Conservation (phyloP, 352 stramenopile species). For the Pythium diclinum region DNA sequence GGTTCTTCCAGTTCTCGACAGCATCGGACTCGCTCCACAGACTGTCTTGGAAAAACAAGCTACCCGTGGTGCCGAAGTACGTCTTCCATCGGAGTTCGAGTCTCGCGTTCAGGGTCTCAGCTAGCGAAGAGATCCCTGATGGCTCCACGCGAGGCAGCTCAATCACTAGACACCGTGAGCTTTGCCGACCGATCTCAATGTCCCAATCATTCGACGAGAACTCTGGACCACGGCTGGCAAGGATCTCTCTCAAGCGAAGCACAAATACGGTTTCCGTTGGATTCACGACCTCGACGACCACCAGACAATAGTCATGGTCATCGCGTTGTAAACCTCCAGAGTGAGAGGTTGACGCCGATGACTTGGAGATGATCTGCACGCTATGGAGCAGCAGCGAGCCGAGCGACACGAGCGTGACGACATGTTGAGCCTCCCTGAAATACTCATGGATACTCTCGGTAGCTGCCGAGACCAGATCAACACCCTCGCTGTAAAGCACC, state of each 20-base stretch:
- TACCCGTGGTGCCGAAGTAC: conserved; percentile 27
- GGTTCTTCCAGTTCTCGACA: not conserved
- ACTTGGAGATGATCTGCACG: conserved; percentile 34
- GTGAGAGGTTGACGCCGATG: not conserved
- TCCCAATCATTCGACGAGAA: conserved; percentile 9
- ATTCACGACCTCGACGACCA: conserved; percentile 60
- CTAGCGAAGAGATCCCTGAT: not conserved
- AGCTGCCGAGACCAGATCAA: conserved; percentile 1
- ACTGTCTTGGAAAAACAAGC: conserved; percentile 20
- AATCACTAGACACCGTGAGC: conserved; percentile 18
- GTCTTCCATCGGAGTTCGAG: conserved; percentile 25
- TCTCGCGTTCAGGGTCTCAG: conserved; percentile 11
- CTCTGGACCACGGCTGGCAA: not conserved
- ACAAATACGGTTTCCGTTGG: conserved; percentile 68
- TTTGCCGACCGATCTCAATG: conserved; percentile 29
- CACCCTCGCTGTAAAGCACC: conserved; percentile 44
- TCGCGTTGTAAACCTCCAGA: not conserved
- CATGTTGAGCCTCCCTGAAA: conserved; percentile 54
- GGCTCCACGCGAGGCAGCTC: conserved; percentile 14
- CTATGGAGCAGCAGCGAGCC: conserved; percentile 46
- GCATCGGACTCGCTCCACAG: conserved; percentile 11
- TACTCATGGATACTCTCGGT: conserved; percentile 17
- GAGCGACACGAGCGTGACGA: conserved; percentile 44
- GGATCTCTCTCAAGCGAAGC: conserved; percentile 31
- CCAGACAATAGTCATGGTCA: conserved; percentile 47